These are phyloP conservation scores for Tetrapisispora arboricola DNA, from an alignment of 805 yeast species.

Conservation along the genomic window DNA sequence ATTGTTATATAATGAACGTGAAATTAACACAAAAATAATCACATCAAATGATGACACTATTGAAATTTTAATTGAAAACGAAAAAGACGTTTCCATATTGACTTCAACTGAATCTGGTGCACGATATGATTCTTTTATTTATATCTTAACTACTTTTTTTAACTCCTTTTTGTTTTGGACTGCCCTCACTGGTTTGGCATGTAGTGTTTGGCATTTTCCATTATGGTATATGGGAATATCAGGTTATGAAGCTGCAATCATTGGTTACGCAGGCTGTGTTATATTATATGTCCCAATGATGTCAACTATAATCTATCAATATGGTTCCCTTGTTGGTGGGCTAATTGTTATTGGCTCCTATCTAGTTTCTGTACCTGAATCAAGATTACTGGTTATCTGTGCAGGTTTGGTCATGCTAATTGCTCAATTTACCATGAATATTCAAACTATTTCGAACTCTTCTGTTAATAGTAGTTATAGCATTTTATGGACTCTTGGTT, in stretches of 20 bases:
- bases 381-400: conserved; percentile 54
- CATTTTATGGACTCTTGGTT: conserved; percentile 41
- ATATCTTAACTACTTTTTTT: conserved; percentile 32
- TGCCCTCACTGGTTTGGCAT: conserved; percentile 63
- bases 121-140: conserved; percentile 21
- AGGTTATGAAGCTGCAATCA: conserved; percentile 75
- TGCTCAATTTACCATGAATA: conserved; percentile 48
- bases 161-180: conserved; percentile 85
- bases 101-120: conserved; percentile 6
- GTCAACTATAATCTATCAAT: conserved; percentile 19
- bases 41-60: conserved; percentile 12
- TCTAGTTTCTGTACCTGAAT: conserved; percentile 54
- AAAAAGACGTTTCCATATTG: conserved; percentile 12
- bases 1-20: not conserved
- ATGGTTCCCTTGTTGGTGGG: conserved; percentile 37
- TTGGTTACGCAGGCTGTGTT: conserved; percentile 49
- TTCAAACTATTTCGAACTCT: conserved; percentile 32
- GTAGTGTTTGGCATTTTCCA: conserved; percentile 95
- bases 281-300: conserved; percentile 38
- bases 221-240: conserved; percentile 97
- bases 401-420: conserved; percentile 57
- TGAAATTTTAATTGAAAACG: conserved; percentile 16
- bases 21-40: not conserved
- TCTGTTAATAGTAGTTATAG: conserved; percentile 13
- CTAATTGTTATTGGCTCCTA: conserved; percentile 70